Evolutionary conservation across 768 basidiomycete genomes (phyloP).

Genomic region (Lactifluus rugatus): DNA sequence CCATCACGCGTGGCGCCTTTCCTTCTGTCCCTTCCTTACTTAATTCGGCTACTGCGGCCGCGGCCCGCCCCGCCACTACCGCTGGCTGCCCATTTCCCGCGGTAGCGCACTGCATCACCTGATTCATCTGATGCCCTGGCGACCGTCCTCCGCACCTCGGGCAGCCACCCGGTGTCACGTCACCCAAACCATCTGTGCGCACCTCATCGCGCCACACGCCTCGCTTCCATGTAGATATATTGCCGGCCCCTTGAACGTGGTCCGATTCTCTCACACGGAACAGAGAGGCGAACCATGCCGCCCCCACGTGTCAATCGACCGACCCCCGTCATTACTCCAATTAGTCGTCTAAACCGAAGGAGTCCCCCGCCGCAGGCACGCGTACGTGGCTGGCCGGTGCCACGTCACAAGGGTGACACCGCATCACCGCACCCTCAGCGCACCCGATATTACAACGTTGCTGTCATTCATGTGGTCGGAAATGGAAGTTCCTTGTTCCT

Average conservation of each 20-base stretch:
- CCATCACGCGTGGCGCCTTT: slow-evolving; percentile 16
- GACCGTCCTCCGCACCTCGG: slow-evolving; percentile 13
- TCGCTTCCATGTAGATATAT: slow-evolving; percentile 14
- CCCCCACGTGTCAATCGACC: slow-evolving; percentile 7
- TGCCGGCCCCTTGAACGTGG: slow-evolving; percentile 8
- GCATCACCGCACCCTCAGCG: slow-evolving; percentile 19
- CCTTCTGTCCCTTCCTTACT: slow-evolving; percentile 10
- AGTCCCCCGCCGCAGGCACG: slow-evolving; percentile 4
- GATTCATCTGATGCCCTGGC: slow-evolving; percentile 10
- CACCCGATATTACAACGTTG: slow-evolving; percentile 15
- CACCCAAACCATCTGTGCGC: background rate
- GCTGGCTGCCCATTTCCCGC: slow-evolving; percentile 1
- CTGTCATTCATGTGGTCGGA: slow-evolving; percentile 4
- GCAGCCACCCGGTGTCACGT: slow-evolving; percentile 9
- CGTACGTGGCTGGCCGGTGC: slow-evolving; percentile 7
- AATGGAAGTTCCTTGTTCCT: slow-evolving; percentile 14
- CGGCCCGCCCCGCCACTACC: slow-evolving; percentile 13
- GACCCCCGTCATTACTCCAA: background rate
- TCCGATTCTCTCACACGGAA: slow-evolving; percentile 1
- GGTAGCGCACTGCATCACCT: slow-evolving; percentile 9
- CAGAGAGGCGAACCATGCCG: background rate
- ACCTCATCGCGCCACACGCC: slow-evolving; percentile 12
- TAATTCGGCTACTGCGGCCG: slow-evolving; percentile 12
- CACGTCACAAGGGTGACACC: slow-evolving; percentile 15
- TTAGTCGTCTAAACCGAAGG: slow-evolving; percentile 1